phyloP scores from a whole-genome alignment of 2,329 filamentous ascomycete species.

The Sporothrix humicola region DNA sequence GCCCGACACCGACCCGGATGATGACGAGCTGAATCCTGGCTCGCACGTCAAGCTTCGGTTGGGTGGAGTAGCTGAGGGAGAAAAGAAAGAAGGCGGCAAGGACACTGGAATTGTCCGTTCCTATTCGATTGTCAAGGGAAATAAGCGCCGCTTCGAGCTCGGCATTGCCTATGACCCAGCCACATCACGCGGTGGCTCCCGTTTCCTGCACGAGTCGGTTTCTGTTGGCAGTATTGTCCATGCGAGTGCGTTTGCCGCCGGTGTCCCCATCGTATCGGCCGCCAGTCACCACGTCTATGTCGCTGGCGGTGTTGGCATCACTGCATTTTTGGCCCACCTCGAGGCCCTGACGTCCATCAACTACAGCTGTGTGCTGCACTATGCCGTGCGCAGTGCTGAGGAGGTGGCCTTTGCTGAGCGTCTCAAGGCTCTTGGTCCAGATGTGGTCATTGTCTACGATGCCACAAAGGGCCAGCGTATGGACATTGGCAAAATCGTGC shows the following conservation, averaged over 20 bases:
- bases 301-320: slow-evolving; percentile 69
- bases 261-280: slow-evolving; percentile 52
- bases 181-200: slow-evolving; percentile 63
- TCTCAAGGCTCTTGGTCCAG: slow-evolving; percentile 48
- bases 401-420: slow-evolving; percentile 63
- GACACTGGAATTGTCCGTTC: slow-evolving; percentile 53
- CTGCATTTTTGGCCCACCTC: slow-evolving; percentile 63
- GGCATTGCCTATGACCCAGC: slow-evolving; percentile 57
- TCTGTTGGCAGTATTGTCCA: slow-evolving; percentile 57
- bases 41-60: slow-evolving; percentile 64
- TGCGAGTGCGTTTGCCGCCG: slow-evolving; percentile 57
- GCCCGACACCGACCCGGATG: slow-evolving; percentile 21
- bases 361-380: slow-evolving; percentile 61
- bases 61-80: slow-evolving; percentile 50
- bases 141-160: slow-evolving; percentile 58
- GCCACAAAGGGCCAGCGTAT: slow-evolving; percentile 57
- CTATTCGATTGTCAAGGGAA: slow-evolving; percentile 65
- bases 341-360: slow-evolving; percentile 52
- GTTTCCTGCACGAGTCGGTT: slow-evolving; percentile 59
- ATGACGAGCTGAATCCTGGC: slow-evolving; percentile 47
- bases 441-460: slow-evolving; percentile 57
- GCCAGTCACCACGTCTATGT: slow-evolving; percentile 67
- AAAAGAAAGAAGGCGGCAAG: neutral
- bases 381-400: slow-evolving; percentile 57
- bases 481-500: slow-evolving; percentile 56